Conservation (phyloP, 345 rosid species). For the Rhodamnia rubescens region DNA sequence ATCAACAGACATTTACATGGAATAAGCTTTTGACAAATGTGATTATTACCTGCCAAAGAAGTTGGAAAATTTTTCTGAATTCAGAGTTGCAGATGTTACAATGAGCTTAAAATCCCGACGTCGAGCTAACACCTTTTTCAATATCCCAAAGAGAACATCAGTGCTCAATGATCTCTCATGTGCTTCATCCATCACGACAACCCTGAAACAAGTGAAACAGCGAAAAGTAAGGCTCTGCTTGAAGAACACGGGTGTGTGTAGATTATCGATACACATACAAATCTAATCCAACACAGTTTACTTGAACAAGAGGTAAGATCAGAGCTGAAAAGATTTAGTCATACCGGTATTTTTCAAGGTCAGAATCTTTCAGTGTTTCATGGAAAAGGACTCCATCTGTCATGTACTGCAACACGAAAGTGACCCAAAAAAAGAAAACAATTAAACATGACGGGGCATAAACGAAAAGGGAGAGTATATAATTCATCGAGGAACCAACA, state of each 20-base stretch:
- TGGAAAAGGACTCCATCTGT: conserved; percentile 94
- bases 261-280: neutral
- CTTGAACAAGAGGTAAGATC: neutral
- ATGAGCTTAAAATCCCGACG: conserved; percentile 97
- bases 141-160: conserved; percentile 89
- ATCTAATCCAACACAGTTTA: neutral
- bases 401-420: conserved; percentile 74
- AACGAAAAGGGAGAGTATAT: neutral
- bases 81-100: conserved; percentile 94
- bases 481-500: neutral
- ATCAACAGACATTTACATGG: neutral
- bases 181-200: conserved; percentile 97
- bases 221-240: neutral
- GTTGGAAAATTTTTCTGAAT: conserved; percentile 90
- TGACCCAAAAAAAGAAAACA: neutral
- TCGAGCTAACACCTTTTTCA: conserved; percentile 89
- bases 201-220: conserved; percentile 30
- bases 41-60: conserved; percentile 74
- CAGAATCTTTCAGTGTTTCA: conserved; percentile 97
- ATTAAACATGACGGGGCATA: neutral
- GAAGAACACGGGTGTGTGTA: neutral
- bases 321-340: conserved; percentile 1
- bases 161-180: conserved; percentile 94
- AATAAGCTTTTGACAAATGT: neutral
- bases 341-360: conserved; percentile 92